Base-by-base conservation (phyloP, 2,329 filamentous ascomycete genomes). In the Podosphaera xanthii region DNA sequence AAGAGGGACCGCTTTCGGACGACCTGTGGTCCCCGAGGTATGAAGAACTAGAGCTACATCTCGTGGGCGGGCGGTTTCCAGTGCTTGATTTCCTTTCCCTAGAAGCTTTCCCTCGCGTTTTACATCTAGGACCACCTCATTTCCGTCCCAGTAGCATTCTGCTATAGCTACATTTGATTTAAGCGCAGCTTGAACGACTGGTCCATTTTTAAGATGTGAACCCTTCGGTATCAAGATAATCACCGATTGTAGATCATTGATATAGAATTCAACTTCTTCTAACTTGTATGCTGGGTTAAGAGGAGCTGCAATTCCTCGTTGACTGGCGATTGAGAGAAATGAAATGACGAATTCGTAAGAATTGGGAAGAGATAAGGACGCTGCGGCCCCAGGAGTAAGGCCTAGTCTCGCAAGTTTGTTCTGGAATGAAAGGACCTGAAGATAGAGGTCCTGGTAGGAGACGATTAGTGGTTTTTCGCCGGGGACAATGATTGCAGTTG, bases 231-330 rank as follows among this genome's bases (percentile, higher is more conserved):
- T 84, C 42, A 94, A 75, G 38, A 88, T 79, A 61, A 94, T 74
- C 40, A 83, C 83, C 4, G 87, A 91, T 68, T 83, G 86, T 65
- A 94, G 76, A 69, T 94, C 87, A 63, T 89, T 84, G 67, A 94
- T 91, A 71, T 92, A 94, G 72, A 94, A 94, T 70, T 92, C 87
- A 69, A 91, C 92, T 71, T 94, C 87, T 60, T 83, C 83, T 71
- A 92, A 86, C 74, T 90, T 94, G 75, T 94, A 94, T 52, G 83
- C 84, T 48, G 87, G 82, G 71, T 94, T 94, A 64, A 94, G 74
- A n/a, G 87, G 88, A 2, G 88, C 88, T 6, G 87, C 87, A 65
- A 92, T 84, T 36, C 77, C 86, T 66, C 88, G 79, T 73, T 92
- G 87, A 81, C 84, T 88, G n/a, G 86, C 81, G 22, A 82, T 78